Conservation (phyloP, 1,284 basidiomycete species). For the Naganishia sp. region DNA sequence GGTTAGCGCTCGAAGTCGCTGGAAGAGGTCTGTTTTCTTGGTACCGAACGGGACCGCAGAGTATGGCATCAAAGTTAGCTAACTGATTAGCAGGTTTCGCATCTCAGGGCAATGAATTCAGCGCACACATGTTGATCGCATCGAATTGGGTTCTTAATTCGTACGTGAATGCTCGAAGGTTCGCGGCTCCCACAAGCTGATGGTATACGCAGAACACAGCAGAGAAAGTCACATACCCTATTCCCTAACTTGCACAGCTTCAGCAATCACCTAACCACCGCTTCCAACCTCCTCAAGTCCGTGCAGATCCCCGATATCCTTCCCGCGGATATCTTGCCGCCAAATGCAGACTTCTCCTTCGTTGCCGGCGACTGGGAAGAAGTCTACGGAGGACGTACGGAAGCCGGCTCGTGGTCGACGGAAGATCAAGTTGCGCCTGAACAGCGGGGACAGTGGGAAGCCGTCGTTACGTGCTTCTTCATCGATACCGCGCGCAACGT, state of each 20-base stretch:
- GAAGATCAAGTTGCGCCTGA: conserved; percentile 34
- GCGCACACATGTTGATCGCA: conserved; percentile 84
- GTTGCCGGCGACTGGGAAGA: conserved; percentile 93
- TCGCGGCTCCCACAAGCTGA: background rate
- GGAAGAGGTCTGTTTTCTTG: conserved; percentile 61
- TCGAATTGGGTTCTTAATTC: conserved; percentile 80
- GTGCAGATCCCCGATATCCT: conserved; percentile 79
- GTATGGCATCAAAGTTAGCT: conserved; percentile 21
- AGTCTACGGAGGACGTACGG: conserved; percentile 73
- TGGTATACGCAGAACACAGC: conserved; percentile 62
- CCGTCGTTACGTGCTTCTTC: conserved; percentile 94
- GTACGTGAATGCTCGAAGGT: conserved; percentile 52
- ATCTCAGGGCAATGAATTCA: conserved; percentile 90
- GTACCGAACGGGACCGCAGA: too few relatives aligned
- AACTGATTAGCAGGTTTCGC: conserved; percentile 65
- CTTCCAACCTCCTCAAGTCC: conserved; percentile 64
- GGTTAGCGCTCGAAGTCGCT: conserved; percentile 83
- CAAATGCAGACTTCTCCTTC: conserved; percentile 70
- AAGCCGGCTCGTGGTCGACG: conserved; percentile 11
- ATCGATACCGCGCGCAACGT: conserved; percentile 94
- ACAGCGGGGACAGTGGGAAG: conserved; percentile 78
- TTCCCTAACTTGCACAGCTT: conserved; percentile 88
- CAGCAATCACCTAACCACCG: conserved; percentile 69
- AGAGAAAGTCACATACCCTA: conserved; percentile 67
- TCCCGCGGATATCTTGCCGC: conserved; percentile 66